Conservation (phyloP, 805 yeast species). For the Candida bentonensis region DNA sequence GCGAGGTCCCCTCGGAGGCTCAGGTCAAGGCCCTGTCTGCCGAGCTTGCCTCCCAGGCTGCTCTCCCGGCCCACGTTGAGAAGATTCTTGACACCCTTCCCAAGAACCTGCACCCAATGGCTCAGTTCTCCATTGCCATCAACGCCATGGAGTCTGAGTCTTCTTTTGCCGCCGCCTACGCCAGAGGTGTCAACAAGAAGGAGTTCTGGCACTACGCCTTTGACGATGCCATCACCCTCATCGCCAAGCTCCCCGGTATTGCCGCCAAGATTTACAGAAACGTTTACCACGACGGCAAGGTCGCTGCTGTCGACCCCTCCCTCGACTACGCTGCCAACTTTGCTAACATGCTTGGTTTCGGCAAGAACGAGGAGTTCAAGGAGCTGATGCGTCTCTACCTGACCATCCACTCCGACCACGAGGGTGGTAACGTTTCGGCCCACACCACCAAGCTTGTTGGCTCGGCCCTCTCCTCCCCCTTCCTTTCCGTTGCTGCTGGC, state of each 20-base stretch:
- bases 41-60: conserved; percentile 67
- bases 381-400: conserved; percentile 61
- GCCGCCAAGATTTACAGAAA: conserved; percentile 78
- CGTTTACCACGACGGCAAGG: conserved; percentile 69
- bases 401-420: conserved; percentile 69
- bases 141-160: conserved; percentile 74
- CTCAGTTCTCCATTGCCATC: conserved; percentile 73
- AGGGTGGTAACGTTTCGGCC: conserved; percentile 75
- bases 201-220: conserved; percentile 73
- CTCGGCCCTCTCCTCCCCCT: conserved; percentile 66
- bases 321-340: conserved; percentile 66
- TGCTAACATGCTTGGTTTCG: conserved; percentile 49
- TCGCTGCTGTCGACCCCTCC: conserved; percentile 29
- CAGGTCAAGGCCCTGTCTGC: conserved; percentile 60
- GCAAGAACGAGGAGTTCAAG: conserved; percentile 33
- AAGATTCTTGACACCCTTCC: conserved; percentile 64
- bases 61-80: conserved; percentile 64
- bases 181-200: conserved; percentile 66
- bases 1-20: conserved; percentile 62
- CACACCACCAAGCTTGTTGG: conserved; percentile 76
- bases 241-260: conserved; percentile 71
- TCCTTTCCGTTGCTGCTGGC: conserved; percentile 63
- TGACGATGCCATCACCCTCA: conserved; percentile 66
- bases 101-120: conserved; percentile 73
- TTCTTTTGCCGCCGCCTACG: conserved; percentile 73